These are phyloP conservation scores for Chaetomium tenue DNA, from an alignment of 495 filamentous ascomycete genomes.

Conservation along the genomic window DNA sequence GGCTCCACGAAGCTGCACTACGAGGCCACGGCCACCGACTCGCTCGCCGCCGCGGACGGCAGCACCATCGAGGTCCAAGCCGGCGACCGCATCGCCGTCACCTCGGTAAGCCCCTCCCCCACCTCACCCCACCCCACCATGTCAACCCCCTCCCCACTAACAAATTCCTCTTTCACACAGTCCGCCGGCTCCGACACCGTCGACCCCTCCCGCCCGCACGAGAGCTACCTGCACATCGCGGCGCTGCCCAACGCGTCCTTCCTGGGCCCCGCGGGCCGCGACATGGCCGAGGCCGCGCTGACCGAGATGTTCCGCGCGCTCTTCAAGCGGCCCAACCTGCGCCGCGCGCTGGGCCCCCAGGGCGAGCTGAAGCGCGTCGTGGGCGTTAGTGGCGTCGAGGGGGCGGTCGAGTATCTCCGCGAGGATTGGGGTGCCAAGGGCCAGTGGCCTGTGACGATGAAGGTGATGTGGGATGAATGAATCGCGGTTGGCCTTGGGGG, in stretches of 20 bases:
- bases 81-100: constrained; percentile 48
- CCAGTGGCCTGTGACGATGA: constrained; percentile 71
- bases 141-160: constrained; percentile 40
- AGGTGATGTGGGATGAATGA: constrained; percentile 50
- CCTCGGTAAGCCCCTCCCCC: constrained; percentile 49
- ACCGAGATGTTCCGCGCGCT: constrained; percentile 67
- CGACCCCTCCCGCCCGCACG: constrained; percentile 63
- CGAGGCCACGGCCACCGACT: constrained; percentile 46
- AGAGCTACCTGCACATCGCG: constrained; percentile 65
- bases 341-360: constrained; percentile 64
- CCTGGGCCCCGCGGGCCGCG: constrained; percentile 45
- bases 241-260: constrained; percentile 59
- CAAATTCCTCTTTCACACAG: constrained; percentile 47
- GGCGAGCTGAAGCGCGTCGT: constrained; percentile 72
- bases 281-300: constrained; percentile 61
- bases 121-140: background rate
- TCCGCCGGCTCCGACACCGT: constrained; percentile 67
- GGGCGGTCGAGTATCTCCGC: constrained; percentile 66
- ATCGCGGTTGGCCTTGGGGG: background rate
- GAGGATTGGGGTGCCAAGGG: constrained; percentile 70
- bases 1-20: constrained; percentile 52
- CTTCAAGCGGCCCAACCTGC: constrained; percentile 61
- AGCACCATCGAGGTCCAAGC: constrained; percentile 43
- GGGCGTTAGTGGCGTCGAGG: constrained; percentile 37
- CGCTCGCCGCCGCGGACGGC: constrained; percentile 53